phyloP scores from a whole-genome alignment of 306 rosid genomes.

The Fagus sylvatica region DNA sequence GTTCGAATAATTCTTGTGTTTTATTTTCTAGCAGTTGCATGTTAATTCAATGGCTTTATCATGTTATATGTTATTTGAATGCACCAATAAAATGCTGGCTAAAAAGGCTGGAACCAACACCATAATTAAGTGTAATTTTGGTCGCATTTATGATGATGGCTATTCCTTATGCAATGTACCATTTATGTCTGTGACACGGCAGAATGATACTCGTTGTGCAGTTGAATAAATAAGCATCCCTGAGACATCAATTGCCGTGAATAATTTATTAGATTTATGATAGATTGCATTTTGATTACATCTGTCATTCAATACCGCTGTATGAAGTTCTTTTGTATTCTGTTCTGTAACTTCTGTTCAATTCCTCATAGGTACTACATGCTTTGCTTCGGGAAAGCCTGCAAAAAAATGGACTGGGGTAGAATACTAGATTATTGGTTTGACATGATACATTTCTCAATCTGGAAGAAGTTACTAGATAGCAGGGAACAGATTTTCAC shows the following conservation, averaged over 20 bases:
- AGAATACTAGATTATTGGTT: constrained; percentile 58
- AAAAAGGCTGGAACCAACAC: no score
- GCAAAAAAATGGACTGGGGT: constrained; percentile 95
- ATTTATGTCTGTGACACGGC: neutral
- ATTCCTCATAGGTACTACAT: constrained; percentile 56
- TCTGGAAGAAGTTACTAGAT: no score
- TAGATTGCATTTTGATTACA: neutral
- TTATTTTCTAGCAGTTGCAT: neutral
- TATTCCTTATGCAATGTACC: neutral
- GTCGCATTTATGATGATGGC: no score
- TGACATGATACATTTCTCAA: neutral
- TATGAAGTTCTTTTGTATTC: neutral
- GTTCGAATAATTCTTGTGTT: neutral
- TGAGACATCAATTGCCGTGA: neutral
- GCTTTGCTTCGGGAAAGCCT: constrained; percentile 87
- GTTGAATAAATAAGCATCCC: neutral
- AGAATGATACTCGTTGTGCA: neutral
- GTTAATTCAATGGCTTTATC: neutral
- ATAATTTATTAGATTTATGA: neutral
- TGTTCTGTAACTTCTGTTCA: neutral
- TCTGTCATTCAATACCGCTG: neutral
- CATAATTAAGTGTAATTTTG: no score
- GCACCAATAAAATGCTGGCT: no score
- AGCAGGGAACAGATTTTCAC: neutral
- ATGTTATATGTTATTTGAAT: neutral